Percentiles rank a stretch among this genome's conserved stretches.
These are phyloP conservation scores for Bathelium albidoporum DNA, from an alignment of 495 filamentous ascomycete genomes.

Conservation along the genomic window DNA sequence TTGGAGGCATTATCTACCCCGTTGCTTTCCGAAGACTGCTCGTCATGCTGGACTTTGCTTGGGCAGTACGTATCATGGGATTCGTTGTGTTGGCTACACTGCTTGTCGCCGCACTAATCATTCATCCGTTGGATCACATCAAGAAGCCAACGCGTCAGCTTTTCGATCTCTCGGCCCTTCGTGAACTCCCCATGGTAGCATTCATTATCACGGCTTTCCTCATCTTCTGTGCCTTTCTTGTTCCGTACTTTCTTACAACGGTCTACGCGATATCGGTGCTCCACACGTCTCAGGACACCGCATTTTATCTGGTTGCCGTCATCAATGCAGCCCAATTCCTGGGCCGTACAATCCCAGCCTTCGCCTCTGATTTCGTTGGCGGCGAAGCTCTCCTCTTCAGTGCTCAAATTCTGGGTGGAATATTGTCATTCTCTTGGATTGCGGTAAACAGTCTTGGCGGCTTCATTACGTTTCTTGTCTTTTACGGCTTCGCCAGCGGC, in stretches of 20 bases:
- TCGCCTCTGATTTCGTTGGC: conserved; percentile 19
- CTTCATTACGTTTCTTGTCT: conserved; percentile 46
- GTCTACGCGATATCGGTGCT: conserved; percentile 15
- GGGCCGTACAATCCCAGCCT: conserved; percentile 24
- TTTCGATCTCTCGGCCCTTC: conserved; percentile 24
- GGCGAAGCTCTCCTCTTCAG: conserved; percentile 29
- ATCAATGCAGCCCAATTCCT: conserved; percentile 26
- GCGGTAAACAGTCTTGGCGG: conserved; percentile 39
- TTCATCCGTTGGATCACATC: conserved; percentile 39
- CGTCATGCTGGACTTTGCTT: conserved; percentile 59
- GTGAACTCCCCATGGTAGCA: conserved; percentile 19
- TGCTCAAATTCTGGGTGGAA: conserved; percentile 38
- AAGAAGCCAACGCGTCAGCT: conserved; percentile 27
- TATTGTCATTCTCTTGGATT: conserved; percentile 51
- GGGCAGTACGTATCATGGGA: conserved; percentile 41
- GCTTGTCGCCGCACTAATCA: conserved; percentile 42
- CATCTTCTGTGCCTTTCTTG: conserved; percentile 33
- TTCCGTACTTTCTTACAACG: conserved; percentile 21
- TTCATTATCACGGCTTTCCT: conserved; percentile 20
- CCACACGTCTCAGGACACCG: conserved; percentile 14
- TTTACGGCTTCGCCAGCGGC: conserved; percentile 63
- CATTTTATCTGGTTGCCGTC: conserved; percentile 23
- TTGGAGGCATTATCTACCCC: conserved; percentile 60
- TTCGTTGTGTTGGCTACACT: conserved; percentile 35
- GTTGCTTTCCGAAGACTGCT: conserved; percentile 62